Evolutionary conservation across 805 yeast genomes (phyloP).

Genomic region (Starmerella sirachaensis): DNA sequence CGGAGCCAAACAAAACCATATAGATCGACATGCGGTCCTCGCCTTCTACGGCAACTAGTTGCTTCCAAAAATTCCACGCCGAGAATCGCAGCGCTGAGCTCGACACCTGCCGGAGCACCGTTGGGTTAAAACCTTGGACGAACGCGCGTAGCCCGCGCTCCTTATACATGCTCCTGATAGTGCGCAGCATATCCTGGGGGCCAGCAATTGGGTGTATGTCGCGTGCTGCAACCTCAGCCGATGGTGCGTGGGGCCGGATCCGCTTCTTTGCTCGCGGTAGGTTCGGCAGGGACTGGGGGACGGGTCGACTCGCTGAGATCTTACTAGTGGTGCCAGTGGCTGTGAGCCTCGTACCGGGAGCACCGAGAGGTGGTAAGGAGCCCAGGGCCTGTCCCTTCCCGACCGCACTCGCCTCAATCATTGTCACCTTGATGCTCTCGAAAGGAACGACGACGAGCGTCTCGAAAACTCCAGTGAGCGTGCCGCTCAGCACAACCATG

Average conservation of each 20-base stretch:
- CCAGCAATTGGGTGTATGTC: slow-evolving; percentile 3
- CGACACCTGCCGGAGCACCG: slow-evolving; percentile 64
- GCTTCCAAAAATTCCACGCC: slow-evolving; percentile 66
- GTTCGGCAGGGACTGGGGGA: background rate
- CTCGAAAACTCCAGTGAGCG: slow-evolving; percentile 72
- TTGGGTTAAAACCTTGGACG: slow-evolving; percentile 72
- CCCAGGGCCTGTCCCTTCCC: slow-evolving; percentile 25
- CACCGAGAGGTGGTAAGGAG: slow-evolving; percentile 27
- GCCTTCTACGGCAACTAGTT: slow-evolving; percentile 31
- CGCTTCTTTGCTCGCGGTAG: slow-evolving; percentile 2
- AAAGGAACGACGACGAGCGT: slow-evolving; percentile 72
- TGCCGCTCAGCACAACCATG: slow-evolving; percentile 58
- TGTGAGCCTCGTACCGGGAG: slow-evolving; percentile 13
- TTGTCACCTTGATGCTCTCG: slow-evolving; percentile 63
- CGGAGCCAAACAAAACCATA: slow-evolving; percentile 36
- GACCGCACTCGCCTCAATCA: slow-evolving; percentile 43
- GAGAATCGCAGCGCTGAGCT: slow-evolving; percentile 77
- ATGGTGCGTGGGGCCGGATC: slow-evolving; percentile 1
- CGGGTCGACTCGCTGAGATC: background rate
- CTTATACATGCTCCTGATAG: slow-evolving; percentile 45
- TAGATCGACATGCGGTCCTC: slow-evolving; percentile 20
- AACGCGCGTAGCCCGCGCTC: slow-evolving; percentile 69
- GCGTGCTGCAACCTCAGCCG: background rate
- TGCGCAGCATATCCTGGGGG: slow-evolving; percentile 17
- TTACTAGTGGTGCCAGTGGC: background rate